Base-by-base conservation (phyloP, 2,329 filamentous ascomycete genomes). In the Penicillium sp. region DNA sequence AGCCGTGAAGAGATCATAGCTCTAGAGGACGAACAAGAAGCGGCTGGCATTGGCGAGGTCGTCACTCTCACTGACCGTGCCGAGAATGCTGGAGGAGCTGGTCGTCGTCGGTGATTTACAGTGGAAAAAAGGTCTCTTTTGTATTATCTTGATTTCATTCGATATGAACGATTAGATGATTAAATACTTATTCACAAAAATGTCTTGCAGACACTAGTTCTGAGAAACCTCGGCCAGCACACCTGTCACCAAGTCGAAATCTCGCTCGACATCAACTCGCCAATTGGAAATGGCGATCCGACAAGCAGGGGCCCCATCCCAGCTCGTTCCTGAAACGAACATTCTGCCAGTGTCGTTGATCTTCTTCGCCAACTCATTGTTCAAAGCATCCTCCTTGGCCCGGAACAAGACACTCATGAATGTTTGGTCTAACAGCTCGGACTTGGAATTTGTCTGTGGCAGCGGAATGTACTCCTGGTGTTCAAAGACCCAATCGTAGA, bases 21-120 rank as follows among this genome's bases (percentile, higher is more conserved):
- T 6, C 74, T 97, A 66, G 94, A 99, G 74, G 93, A 96, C 73
- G 93, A 96, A 76, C 91, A 97, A 76, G 93, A 96, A 73, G 92
- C 89, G 45, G 90, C 91, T 31, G 92, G 94, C 9, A 96, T 97
- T 71, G 89, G 91, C 15, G 94, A 97, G 76, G 90, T 97, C 41
- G 89, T 97, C 49, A 94, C 87, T 67, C 77, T 97, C 66, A 85
- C 87, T 45, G 90, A 95, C 63, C 85, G 85, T 59, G 83, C 79
- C 39, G 73, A 80, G 42, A 79, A 77, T 51, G 74, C 71, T 54
- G 81, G 80, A 21, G 71, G 69, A 44, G 74, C 71, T 51, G 69
- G 71, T 51, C 66, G 77, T 53, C 71, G 83, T 69, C 62, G 79
- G 54, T 75, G 54, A 69, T 58, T 15, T 18, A 26, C 28, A 9